Conservation (phyloP, 768 basidiomycete genomes). For the Calocybe cyanea region DNA sequence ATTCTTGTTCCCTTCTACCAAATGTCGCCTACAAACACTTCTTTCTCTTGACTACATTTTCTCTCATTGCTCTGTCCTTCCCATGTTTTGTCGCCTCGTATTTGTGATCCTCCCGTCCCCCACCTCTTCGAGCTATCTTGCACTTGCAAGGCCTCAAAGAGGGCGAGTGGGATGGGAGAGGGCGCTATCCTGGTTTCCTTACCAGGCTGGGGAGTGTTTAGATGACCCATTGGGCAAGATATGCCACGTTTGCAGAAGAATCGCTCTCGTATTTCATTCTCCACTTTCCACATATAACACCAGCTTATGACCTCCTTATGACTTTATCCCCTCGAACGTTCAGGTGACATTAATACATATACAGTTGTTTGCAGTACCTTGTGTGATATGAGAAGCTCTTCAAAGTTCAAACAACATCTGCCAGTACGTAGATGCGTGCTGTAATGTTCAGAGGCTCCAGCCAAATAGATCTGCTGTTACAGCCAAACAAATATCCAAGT, state of each 20-base stretch:
- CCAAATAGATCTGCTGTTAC: slow-evolving; percentile 22
- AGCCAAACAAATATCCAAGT: slow-evolving; percentile 38
- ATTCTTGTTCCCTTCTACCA: slow-evolving; percentile 12
- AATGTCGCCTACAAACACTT: slow-evolving; percentile 13
- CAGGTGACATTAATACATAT: slow-evolving; percentile 15
- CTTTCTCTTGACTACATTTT: slow-evolving; percentile 13
- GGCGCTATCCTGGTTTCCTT: slow-evolving; percentile 50
- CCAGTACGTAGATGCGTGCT: no score
- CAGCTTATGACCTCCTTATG: slow-evolving; percentile 13
- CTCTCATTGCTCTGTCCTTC: slow-evolving; percentile 13
- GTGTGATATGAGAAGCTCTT: slow-evolving; percentile 13
- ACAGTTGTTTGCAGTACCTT: slow-evolving; percentile 4
- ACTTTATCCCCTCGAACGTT: slow-evolving; percentile 2
- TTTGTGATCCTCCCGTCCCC: slow-evolving; percentile 69
- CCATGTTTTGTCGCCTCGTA: slow-evolving; percentile 18
- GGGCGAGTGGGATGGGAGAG: slow-evolving; percentile 70
- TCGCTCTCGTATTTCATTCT: neutral
- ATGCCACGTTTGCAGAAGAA: neutral
- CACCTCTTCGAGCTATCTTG: slow-evolving; percentile 41
- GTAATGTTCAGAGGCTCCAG: slow-evolving; percentile 6
- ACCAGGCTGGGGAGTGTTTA: slow-evolving; percentile 17
- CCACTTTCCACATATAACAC: slow-evolving; percentile 2
- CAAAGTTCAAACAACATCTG: neutral
- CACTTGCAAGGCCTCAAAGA: slow-evolving; percentile 28
- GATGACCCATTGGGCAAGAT: slow-evolving; percentile 11